Conservation (phyloP, 139 green algal genomes). For the Ulvella scutata region DNA sequence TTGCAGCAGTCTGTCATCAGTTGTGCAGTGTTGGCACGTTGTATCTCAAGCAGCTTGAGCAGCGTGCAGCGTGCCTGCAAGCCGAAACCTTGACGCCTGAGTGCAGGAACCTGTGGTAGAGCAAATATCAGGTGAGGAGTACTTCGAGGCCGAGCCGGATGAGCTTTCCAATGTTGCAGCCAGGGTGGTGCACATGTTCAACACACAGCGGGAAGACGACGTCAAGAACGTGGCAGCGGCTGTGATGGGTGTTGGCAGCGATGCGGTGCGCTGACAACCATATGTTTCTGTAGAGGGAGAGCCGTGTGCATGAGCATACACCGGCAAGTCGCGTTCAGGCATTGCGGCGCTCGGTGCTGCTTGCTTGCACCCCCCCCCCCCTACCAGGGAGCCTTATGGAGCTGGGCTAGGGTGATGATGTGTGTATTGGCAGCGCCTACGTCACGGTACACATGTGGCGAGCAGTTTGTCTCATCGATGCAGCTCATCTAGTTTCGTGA, state of each 20-base stretch:
- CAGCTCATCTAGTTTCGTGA: too few relatives aligned
- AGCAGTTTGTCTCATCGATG: too few relatives aligned
- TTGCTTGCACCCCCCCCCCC: not conserved
- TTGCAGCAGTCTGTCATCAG: not conserved
- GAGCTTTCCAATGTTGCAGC: constrained; percentile 31
- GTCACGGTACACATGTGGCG: too few relatives aligned
- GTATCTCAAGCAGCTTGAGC: not conserved
- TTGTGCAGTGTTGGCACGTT: not conserved
- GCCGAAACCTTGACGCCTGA: not conserved
- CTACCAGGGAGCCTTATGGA: too few relatives aligned
- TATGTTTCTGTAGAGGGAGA: not conserved
- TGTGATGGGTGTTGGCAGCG: constrained; percentile 22
- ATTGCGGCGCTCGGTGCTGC: not conserved
- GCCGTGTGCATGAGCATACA: not conserved
- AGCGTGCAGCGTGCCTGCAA: not conserved
- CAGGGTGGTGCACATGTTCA: constrained; percentile 42
- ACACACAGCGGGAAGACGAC: constrained; percentile 56
- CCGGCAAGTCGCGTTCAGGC: not conserved
- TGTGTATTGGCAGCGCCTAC: too few relatives aligned
- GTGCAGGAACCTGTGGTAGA: constrained; percentile 12
- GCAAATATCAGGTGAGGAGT: constrained; percentile 20
- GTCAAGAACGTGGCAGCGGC: constrained; percentile 52
- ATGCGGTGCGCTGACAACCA: constrained; percentile 20
- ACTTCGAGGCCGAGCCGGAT: constrained; percentile 33
- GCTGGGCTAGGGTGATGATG: too few relatives aligned